These are phyloP conservation scores for Gryganskiella cystojenkinii DNA, from an alignment of 192 early-diverging fungal genomes.

Conservation along the genomic window DNA sequence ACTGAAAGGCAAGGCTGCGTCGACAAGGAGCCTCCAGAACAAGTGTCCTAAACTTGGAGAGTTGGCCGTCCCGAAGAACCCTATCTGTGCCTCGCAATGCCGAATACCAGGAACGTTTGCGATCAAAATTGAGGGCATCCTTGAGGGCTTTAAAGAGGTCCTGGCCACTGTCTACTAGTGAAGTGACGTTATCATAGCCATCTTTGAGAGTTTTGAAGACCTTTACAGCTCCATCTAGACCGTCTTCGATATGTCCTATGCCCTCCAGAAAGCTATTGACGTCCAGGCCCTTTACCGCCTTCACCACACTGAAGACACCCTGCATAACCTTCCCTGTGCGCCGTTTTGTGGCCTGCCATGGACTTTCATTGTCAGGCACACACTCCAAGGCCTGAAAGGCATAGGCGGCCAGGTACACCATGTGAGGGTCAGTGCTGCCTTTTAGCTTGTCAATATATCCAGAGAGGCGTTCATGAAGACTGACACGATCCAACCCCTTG, in stretches of 20 bases:
- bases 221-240: not conserved
- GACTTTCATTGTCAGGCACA: not conserved
- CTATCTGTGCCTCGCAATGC: slow-evolving; percentile 1
- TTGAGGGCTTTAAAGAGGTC: not conserved
- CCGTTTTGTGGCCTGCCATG: not conserved
- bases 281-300: slow-evolving; percentile 7
- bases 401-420: slow-evolving; percentile 10
- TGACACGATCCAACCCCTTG: not conserved
- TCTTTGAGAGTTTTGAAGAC: not conserved
- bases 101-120: slow-evolving; percentile 7
- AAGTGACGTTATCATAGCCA: not conserved
- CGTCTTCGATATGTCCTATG: not conserved
- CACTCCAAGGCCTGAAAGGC: slow-evolving; percentile 7
- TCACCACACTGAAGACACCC: slow-evolving; percentile 5
- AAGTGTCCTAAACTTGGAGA: not conserved
- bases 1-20: not conserved
- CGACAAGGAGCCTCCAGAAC: slow-evolving; percentile 5
- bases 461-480: not conserved
- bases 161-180: not conserved
- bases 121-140: slow-evolving; percentile 1
- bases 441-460: not conserved
- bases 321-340: not conserved
- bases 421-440: not conserved
- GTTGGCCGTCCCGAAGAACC: not conserved
- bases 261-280: slow-evolving; percentile 4